Evolutionary conservation across 495 filamentous ascomycete genomes (phyloP).

Genomic region (Echria macrotheca): DNA sequence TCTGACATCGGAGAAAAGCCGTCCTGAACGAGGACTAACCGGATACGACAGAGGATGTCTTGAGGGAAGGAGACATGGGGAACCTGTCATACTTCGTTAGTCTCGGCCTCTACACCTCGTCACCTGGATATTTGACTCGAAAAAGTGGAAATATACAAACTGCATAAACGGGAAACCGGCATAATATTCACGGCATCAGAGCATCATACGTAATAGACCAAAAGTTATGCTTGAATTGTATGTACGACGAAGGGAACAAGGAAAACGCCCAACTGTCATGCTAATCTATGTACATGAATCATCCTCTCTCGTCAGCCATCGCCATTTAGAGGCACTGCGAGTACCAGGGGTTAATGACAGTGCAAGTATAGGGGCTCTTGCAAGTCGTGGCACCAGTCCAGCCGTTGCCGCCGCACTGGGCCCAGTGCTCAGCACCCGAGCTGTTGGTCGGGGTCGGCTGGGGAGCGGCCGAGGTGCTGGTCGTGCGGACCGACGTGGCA

Average conservation of each 20-base stretch:
- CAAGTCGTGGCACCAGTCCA: constrained; percentile 40
- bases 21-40: too few species aligned
- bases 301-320: not conserved
- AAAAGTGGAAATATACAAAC: too few species aligned
- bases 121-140: too few species aligned
- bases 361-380: constrained; percentile 30
- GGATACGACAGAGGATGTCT: too few species aligned
- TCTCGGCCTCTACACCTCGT: too few species aligned
- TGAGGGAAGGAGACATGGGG: too few species aligned
- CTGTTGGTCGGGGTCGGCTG: constrained; percentile 8
- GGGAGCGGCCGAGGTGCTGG: constrained; percentile 11
- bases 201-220: not conserved
- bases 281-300: constrained; percentile 21
- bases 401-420: constrained; percentile 45
- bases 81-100: too few species aligned
- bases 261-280: constrained; percentile 3
- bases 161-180: too few species aligned
- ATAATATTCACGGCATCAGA: too few species aligned
- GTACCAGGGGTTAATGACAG: constrained; percentile 31
- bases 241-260: not conserved
- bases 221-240: not conserved
- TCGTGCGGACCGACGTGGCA: constrained; percentile 12
- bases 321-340: constrained; percentile 36
- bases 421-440: constrained; percentile 20
- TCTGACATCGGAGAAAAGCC: too few species aligned